These are phyloP conservation scores for Xenosphaeropsis pyriputrescens DNA, from an alignment of 2,329 filamentous ascomycete genomes.

Conservation along the genomic window DNA sequence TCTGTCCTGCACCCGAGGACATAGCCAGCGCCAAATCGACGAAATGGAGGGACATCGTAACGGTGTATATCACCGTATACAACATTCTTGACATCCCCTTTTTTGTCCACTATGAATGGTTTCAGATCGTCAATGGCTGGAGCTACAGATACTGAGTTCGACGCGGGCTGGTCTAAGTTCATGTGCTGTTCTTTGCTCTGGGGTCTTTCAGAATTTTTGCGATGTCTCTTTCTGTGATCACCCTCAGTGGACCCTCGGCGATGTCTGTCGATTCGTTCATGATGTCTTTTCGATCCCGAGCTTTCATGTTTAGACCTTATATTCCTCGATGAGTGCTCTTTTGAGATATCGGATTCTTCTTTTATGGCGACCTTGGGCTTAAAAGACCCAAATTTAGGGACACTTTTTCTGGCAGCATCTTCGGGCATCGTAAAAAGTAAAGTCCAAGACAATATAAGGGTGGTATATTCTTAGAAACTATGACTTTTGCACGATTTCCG, in stretches of 20 bases:
- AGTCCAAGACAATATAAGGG: too few relatives aligned
- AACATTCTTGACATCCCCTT: constrained; percentile 63
- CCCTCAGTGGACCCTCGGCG: neutral
- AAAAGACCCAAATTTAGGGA: constrained; percentile 68
- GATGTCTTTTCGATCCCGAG: neutral
- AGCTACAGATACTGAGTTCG: constrained; percentile 4
- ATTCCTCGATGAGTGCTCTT: neutral
- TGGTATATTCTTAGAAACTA: too few relatives aligned
- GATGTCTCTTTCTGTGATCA: constrained; percentile 2
- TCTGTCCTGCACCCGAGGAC: constrained; percentile 50
- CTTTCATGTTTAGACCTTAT: neutral
- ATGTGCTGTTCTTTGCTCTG: constrained; percentile 5
- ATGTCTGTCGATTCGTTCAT: constrained; percentile 1
- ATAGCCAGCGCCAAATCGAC: constrained; percentile 50
- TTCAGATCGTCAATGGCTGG: constrained; percentile 9
- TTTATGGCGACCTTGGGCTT: constrained; percentile 28
- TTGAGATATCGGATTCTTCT: constrained; percentile 3
- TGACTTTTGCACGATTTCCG: too few relatives aligned
- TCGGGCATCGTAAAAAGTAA: too few relatives aligned
- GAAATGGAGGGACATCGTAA: constrained; percentile 57
- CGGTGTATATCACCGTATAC: constrained; percentile 62
- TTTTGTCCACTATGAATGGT: constrained; percentile 51
- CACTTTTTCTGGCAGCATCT: constrained; percentile 5
- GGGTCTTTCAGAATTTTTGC: constrained; percentile 4
- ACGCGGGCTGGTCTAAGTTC: neutral